Percentiles rank a stretch among this genome's conserved stretches.
Evolutionary conservation across 2,329 filamentous ascomycete genomes (phyloP).

Genomic region (Zelopaecilomyces penicillatus): DNA sequence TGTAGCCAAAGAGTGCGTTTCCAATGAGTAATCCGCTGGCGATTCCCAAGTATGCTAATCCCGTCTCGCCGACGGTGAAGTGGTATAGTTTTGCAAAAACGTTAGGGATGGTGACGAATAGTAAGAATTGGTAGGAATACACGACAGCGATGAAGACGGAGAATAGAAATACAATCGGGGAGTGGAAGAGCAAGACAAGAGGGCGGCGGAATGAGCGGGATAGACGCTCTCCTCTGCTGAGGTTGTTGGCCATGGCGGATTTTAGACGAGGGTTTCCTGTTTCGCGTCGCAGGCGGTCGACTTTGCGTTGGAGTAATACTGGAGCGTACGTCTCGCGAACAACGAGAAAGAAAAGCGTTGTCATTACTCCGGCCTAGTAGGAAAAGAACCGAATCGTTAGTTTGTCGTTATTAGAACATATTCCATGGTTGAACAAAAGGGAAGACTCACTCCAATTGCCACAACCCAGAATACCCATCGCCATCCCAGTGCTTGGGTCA

Average conservation of each 20-base stretch:
- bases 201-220: too few relatives aligned
- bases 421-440: too few relatives aligned
- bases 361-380: too few relatives aligned
- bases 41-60: conserved; percentile 41
- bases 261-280: not conserved
- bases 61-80: conserved; percentile 37
- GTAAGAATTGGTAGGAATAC: conserved; percentile 44
- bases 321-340: conserved; percentile 2
- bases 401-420: too few relatives aligned
- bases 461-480: conserved; percentile 41
- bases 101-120: conserved; percentile 45
- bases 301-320: conserved; percentile 9
- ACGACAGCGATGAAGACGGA: conserved; percentile 42
- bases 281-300: conserved; percentile 22
- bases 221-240: too few relatives aligned
- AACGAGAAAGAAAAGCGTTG: too few relatives aligned
- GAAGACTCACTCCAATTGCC: too few relatives aligned
- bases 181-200: conserved; percentile 37
- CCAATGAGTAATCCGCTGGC: conserved; percentile 35
- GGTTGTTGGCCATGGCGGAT: conserved; percentile 24
- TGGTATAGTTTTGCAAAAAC: conserved; percentile 40
- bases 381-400: too few relatives aligned
- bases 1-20: conserved; percentile 30
- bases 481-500: conserved; percentile 42
- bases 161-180: conserved; percentile 37